phyloP scores from a whole-genome alignment of 2,329 filamentous ascomycete species.

The Diaporthe eres region DNA sequence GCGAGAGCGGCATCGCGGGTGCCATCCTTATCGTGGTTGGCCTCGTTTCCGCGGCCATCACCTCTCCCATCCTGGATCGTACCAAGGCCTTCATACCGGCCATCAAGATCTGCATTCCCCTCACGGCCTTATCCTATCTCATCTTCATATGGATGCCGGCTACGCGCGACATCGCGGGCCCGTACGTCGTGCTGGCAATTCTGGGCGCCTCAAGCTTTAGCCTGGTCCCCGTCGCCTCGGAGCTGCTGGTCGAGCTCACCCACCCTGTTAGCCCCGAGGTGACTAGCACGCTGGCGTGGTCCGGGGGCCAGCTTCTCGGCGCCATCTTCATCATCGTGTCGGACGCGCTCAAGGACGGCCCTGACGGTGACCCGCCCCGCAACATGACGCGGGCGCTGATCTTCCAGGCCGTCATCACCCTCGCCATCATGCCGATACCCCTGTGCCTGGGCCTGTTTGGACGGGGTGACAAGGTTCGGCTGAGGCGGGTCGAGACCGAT shows the following conservation, averaged over 20 bases:
- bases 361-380: conserved; percentile 68
- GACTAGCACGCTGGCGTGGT: conserved; percentile 87
- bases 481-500: conserved; percentile 66
- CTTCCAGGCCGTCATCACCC: conserved; percentile 81
- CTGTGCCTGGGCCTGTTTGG: conserved; percentile 81
- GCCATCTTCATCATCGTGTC: conserved; percentile 87
- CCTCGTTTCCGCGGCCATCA: conserved; percentile 81
- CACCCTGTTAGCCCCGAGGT: conserved; percentile 91
- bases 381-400: conserved; percentile 84
- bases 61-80: conserved; percentile 86
- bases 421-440: conserved; percentile 76
- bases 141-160: conserved; percentile 84
- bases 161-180: conserved; percentile 72
- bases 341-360: conserved; percentile 76
- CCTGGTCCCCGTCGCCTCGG: conserved; percentile 86
- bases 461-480: conserved; percentile 61
- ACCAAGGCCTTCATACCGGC: conserved; percentile 83
- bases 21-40: conserved; percentile 92
- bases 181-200: conserved; percentile 81
- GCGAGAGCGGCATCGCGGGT: conserved; percentile 89
- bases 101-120: conserved; percentile 81
- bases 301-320: conserved; percentile 86
- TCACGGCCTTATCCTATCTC: conserved; percentile 82
- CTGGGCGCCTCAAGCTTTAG: conserved; percentile 86
- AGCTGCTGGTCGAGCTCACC: conserved; percentile 88